Evolutionary conservation across 2,329 filamentous ascomycete genomes (phyloP), one percentile per base, ranked within the genome.

Genomic region (Paraphoma chrysanthemicola): DNA sequence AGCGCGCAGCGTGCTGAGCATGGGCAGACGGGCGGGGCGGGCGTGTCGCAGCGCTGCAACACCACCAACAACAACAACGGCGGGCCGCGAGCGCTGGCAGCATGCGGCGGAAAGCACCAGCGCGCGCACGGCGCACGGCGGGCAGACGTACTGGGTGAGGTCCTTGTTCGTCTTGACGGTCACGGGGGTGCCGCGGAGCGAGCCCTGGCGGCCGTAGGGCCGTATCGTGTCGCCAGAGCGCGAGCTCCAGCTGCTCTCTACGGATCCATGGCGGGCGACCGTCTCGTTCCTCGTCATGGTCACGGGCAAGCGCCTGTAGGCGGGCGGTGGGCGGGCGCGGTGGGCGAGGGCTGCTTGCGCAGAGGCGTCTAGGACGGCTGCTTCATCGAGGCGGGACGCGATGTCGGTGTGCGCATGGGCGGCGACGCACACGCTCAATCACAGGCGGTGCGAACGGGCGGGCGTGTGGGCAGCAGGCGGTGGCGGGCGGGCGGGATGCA

Each of bases 251-350:
- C 85, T 85, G 82, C 85, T 88, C 79, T 86, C 86, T 64, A 83
- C 80, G 63, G 87, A 88, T 80, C 84, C 88, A 83, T 89, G 85
- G 79, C 87, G 88, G 78, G 82, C 82, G 69, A 78, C 78, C 70
- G 81, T 80, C 74, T 90, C 88, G 80, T 88, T 85, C 78, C 84
- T 86, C 79, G 87, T 86, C 89, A 91, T 91, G 48, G 48, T 70
- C 62, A 49, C 62, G 62, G 56, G 54, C 61, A 53, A 57, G 59
- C 57, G 63, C 57, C 53, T 51, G 64, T 56, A 49, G 42, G 54
- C 56, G 53, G 54, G 59, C 53, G 57, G 51, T 44, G 58, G 59
- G 51, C 54, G 62, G 47, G n/a, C 52, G 47, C 33, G 47, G 51
- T 54, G 53, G 48, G 69, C 60, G 66, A 69, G 65, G 67, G 68